Evolutionary conservation across 768 basidiomycete genomes (phyloP).

Genomic region (Boletus subparvulus): DNA sequence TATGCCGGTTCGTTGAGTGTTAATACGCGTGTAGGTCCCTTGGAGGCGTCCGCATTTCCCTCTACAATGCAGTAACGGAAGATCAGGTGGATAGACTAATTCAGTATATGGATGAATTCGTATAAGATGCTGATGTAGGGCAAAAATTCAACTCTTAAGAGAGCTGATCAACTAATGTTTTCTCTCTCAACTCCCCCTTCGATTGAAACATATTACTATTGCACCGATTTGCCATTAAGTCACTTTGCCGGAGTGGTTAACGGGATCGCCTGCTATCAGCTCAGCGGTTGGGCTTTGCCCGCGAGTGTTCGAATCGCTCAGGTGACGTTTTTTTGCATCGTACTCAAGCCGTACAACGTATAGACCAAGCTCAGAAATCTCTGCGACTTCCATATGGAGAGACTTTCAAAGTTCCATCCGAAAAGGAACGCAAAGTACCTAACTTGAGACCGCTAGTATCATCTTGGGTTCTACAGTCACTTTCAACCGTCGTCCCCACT

Average conservation of each 20-base stretch:
- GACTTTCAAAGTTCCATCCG: too few species aligned
- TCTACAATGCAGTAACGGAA: conserved; percentile 88
- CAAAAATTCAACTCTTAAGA: conserved; percentile 6
- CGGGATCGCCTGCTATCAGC: conserved; percentile 72
- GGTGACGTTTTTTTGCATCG: conserved; percentile 47
- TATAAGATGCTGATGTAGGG: conserved; percentile 3
- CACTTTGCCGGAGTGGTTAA: conserved; percentile 97
- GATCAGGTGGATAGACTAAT: conserved; percentile 64
- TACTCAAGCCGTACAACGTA: too few species aligned
- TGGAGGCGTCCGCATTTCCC: conserved; percentile 74
- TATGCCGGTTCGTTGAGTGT: neutral
- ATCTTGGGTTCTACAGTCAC: too few species aligned
- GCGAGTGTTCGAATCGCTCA: conserved; percentile 64
- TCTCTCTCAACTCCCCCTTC: neutral
- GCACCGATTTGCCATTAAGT: conserved; percentile 27
- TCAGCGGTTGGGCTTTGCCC: conserved; percentile 60
- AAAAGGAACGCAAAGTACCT: neutral
- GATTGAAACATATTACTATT: neutral
- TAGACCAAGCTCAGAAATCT: neutral
- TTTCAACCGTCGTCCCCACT: neutral
- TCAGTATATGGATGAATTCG: conserved; percentile 60
- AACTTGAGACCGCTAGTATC: too few species aligned
- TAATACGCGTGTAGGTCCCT: conserved; percentile 43
- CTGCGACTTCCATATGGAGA: too few species aligned
- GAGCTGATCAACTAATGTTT: neutral